Percentiles rank a stretch among this genome's conserved stretches.
These are phyloP conservation scores for Pythium plurisporium DNA, from an alignment of 352 stramenopile species.

Conservation along the genomic window DNA sequence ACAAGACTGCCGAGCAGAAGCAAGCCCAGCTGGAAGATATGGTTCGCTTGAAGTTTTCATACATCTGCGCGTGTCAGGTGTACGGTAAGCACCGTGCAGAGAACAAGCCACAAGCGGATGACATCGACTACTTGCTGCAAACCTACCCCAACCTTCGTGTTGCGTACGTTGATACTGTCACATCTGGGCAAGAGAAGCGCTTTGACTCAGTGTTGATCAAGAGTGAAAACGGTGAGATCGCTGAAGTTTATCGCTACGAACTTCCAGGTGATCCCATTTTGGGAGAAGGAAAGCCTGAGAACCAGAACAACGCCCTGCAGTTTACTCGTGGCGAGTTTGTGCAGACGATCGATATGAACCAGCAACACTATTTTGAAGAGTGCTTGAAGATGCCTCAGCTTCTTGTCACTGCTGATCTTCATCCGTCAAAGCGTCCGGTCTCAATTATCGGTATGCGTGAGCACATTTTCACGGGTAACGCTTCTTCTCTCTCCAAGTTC, in stretches of 20 bases:
- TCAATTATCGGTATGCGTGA: conserved; percentile 89
- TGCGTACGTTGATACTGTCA: conserved; percentile 83
- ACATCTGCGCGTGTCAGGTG: conserved; percentile 87
- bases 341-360: conserved; percentile 91
- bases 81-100: conserved; percentile 81
- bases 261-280: conserved; percentile 86
- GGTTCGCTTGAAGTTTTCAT: conserved; percentile 83
- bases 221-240: conserved; percentile 69
- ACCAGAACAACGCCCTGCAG: conserved; percentile 86
- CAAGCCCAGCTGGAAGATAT: conserved; percentile 82
- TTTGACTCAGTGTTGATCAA: conserved; percentile 84
- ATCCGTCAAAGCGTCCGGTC: conserved; percentile 47
- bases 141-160: conserved; percentile 87
- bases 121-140: conserved; percentile 87
- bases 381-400: conserved; percentile 88
- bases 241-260: conserved; percentile 86
- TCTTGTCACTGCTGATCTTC: conserved; percentile 54
- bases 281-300: conserved; percentile 84
- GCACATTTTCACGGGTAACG: conserved; percentile 82
- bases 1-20: conserved; percentile 65
- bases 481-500: conserved; percentile 80
- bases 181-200: conserved; percentile 30
- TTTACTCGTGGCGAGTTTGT: conserved; percentile 86
- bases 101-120: conserved; percentile 74
- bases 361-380: conserved; percentile 88